Conservation (phyloP, 2,329 filamentous ascomycete genomes). For the Coniochaeta sp. region DNA sequence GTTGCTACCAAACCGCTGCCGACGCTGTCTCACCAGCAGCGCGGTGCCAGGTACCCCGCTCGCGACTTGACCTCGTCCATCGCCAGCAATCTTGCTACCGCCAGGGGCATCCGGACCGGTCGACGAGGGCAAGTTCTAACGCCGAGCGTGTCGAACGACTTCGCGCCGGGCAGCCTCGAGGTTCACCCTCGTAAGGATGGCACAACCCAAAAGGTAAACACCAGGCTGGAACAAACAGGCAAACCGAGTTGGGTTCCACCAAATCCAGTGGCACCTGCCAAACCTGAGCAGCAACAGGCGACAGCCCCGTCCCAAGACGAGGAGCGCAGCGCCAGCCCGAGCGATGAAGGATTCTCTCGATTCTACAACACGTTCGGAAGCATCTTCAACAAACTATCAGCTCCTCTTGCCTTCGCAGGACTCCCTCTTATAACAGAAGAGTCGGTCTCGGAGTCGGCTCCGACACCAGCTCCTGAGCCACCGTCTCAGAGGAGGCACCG, state of each 20-base stretch:
- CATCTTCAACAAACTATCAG: slow-evolving; percentile 81
- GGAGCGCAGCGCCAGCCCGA: slow-evolving; percentile 11
- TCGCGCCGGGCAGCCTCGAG: slow-evolving; percentile 63
- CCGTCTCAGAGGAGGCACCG: slow-evolving; percentile 29
- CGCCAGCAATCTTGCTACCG: slow-evolving; percentile 79
- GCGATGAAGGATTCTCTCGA: slow-evolving; percentile 75
- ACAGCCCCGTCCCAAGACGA: slow-evolving; percentile 13
- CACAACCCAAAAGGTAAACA: slow-evolving; percentile 34
- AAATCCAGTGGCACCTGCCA: slow-evolving; percentile 19
- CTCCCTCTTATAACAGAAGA: slow-evolving; percentile 64
- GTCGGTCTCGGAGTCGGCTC: slow-evolving; percentile 19
- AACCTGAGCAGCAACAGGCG: slow-evolving; percentile 12
- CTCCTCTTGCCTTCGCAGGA: slow-evolving; percentile 86
- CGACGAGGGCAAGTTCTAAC: slow-evolving; percentile 60
- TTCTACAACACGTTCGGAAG: slow-evolving; percentile 92
- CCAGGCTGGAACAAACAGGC: slow-evolving; percentile 43
- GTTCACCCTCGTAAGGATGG: slow-evolving; percentile 42
- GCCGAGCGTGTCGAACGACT: slow-evolving; percentile 66
- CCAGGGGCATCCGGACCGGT: slow-evolving; percentile 65
- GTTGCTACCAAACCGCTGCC: slow-evolving; percentile 22
- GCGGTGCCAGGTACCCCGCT: slow-evolving; percentile 46
- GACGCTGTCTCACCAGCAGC: slow-evolving; percentile 29
- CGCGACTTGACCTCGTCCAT: slow-evolving; percentile 76
- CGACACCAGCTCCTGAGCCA: slow-evolving; percentile 30
- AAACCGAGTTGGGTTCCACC: slow-evolving; percentile 48